Percentiles rank a stretch among this genome's conserved stretches.
These are phyloP conservation scores for Phellopilus nigrolimitatus DNA, from an alignment of 1,284 basidiomycete species.

Conservation along the genomic window DNA sequence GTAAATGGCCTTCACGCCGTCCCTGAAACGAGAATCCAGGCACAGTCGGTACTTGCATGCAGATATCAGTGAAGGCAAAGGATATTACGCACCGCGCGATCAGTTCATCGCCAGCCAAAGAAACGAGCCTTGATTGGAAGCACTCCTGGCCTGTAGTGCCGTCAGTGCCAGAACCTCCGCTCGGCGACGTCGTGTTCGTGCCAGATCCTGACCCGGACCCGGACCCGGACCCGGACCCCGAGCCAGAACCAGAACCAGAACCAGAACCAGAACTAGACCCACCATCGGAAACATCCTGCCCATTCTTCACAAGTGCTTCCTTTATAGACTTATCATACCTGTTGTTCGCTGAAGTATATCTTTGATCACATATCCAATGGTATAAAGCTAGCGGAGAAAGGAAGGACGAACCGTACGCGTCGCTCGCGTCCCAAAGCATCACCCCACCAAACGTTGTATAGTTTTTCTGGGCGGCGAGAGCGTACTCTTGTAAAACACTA, in stretches of 20 bases:
- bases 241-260: constrained; percentile 1
- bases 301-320: constrained; percentile 11
- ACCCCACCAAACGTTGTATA: constrained; percentile 22
- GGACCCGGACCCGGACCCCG: not conserved
- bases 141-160: constrained; percentile 4
- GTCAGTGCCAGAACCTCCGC: constrained; percentile 8
- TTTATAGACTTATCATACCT: constrained; percentile 20
- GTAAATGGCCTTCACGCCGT: constrained; percentile 1
- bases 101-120: not conserved
- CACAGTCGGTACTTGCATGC: not conserved
- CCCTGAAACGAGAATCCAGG: not conserved
- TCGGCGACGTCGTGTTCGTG: constrained; percentile 4
- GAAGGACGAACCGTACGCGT: constrained; percentile 17
- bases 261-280: constrained; percentile 1
- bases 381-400: not conserved
- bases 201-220: constrained; percentile 1
- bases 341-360: constrained; percentile 20
- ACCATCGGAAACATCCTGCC: constrained; percentile 14
- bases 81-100: not conserved
- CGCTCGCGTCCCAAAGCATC: constrained; percentile 21
- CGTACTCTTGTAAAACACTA: constrained; percentile 18
- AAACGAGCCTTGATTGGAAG: not conserved
- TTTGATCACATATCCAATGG: not conserved
- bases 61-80: not conserved
- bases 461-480: constrained; percentile 18